These are phyloP conservation scores for Pleurotus platypus DNA, from an alignment of 768 basidiomycete species.

Conservation along the genomic window DNA sequence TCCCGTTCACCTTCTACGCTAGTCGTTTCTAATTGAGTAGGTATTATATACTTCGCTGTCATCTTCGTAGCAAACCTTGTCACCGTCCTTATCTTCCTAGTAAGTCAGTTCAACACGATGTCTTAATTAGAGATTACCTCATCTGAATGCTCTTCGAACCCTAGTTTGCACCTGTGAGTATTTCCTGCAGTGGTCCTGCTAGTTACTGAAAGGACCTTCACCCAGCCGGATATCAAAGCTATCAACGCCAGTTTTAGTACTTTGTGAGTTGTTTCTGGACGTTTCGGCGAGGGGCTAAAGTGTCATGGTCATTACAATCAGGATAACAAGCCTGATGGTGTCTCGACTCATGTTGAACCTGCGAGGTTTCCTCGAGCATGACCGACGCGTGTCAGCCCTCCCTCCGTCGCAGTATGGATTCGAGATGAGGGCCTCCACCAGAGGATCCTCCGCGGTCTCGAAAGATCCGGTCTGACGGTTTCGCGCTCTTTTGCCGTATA, in stretches of 20 bases:
- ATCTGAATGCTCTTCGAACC: too few relatives aligned
- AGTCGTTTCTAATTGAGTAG: constrained; percentile 11
- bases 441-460: neutral
- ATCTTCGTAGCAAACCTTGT: constrained; percentile 29
- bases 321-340: constrained; percentile 30
- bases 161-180: too few relatives aligned
- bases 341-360: constrained; percentile 35
- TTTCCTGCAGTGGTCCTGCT: too few relatives aligned
- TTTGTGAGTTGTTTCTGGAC: constrained; percentile 17
- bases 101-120: constrained; percentile 10
- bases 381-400: neutral
- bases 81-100: constrained; percentile 29
- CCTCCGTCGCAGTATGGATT: constrained; percentile 1
- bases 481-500: neutral
- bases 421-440: neutral
- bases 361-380: constrained; percentile 9
- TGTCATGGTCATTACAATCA: too few relatives aligned
- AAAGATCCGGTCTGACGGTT: neutral
- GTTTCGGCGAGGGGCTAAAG: too few relatives aligned
- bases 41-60: constrained; percentile 29
- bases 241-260: constrained; percentile 35
- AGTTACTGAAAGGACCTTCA: too few relatives aligned
- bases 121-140: too few relatives aligned
- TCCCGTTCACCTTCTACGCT: neutral
- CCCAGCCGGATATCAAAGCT: constrained; percentile 30